Conservation (phyloP, 495 filamentous ascomycete species). For the Penicillium lagena region DNA sequence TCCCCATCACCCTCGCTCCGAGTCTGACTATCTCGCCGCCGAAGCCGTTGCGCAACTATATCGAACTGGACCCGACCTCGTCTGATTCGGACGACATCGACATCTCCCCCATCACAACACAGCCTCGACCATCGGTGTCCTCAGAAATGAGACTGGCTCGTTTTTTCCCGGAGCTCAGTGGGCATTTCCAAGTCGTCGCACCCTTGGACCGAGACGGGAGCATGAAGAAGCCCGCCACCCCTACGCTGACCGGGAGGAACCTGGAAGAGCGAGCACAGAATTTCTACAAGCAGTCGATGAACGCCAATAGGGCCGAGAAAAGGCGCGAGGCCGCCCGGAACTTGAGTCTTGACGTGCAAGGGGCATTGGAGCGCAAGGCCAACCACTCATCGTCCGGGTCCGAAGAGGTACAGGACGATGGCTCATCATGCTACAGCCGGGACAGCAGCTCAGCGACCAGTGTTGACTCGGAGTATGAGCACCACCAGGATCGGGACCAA, state of each 20-base stretch:
- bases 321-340: neutral
- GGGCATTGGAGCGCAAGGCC: neutral
- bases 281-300: constrained; percentile 5
- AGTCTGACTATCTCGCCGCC: constrained; percentile 5
- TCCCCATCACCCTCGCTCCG: neutral
- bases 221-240: constrained; percentile 1
- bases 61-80: constrained; percentile 9
- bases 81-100: constrained; percentile 17
- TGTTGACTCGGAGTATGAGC: constrained; percentile 9
- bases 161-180: constrained; percentile 28
- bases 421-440: constrained; percentile 33
- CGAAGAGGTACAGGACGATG: constrained; percentile 15
- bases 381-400: constrained; percentile 14
- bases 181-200: constrained; percentile 23
- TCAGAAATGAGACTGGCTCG: constrained; percentile 12
- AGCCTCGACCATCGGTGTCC: constrained; percentile 6
- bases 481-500: neutral
- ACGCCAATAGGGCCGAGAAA: neutral
- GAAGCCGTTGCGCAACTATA: constrained; percentile 5
- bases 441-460: constrained; percentile 26
- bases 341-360: neutral
- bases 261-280: constrained; percentile 13
- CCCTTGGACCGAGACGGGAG: constrained; percentile 3
- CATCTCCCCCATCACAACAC: constrained; percentile 23
- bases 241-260: constrained; percentile 9